Evolutionary conservation across 768 basidiomycete genomes (phyloP), one percentile per base, ranked within the genome.

Genomic region (Boletus subcaerulescens): DNA sequence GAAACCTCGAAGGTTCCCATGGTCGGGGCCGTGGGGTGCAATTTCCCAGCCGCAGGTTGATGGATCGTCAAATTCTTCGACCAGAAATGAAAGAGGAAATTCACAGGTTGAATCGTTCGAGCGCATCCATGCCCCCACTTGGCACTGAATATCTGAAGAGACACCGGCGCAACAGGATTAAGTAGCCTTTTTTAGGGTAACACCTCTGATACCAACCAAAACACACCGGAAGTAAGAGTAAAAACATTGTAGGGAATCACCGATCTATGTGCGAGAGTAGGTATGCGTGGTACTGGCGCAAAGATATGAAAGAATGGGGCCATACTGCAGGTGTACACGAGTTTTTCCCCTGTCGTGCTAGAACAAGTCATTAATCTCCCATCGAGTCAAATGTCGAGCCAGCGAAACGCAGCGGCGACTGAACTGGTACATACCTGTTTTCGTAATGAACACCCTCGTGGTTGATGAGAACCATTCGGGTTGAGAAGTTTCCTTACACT

Each of bases 61-160:
- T 49, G 26, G 26, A 60, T 55, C 17, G 53, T 50, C 26, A 48
- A 26, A 48, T 20, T 39, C 12, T 44, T 47, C 39, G 31, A 14
- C 39, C 35, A 41, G 52, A 65, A 51, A 59, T 56, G 53, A 55
- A 40, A 41, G 39, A 32, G 29, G 33, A n/a, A 47, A 45, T 45
- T 50, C 24, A 47, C 52, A 47, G 14, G 31, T 31, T 38, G 11
- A 29, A 46, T 41, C 35, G 17, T 39, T 42, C 38, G 24, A 22
- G 41, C 8, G 40, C 18, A 12, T 36, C 32, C 24, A 26, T 50
- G 39, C 35, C 44, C 35, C 33, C 15, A 20, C 29, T 38, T 36
- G 10, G 29, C 31, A 13, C 14, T 49, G 33, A 48, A 48, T 24
- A 13, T 10, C 31, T 47, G 13, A 14, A 29, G 36, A 17, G 31